A percentile compares a stretch with the other conserved stretches of the same genome.
These are phyloP conservation scores for Tremella yokohamensis DNA, from an alignment of 768 basidiomycete genomes.

Conservation along the genomic window DNA sequence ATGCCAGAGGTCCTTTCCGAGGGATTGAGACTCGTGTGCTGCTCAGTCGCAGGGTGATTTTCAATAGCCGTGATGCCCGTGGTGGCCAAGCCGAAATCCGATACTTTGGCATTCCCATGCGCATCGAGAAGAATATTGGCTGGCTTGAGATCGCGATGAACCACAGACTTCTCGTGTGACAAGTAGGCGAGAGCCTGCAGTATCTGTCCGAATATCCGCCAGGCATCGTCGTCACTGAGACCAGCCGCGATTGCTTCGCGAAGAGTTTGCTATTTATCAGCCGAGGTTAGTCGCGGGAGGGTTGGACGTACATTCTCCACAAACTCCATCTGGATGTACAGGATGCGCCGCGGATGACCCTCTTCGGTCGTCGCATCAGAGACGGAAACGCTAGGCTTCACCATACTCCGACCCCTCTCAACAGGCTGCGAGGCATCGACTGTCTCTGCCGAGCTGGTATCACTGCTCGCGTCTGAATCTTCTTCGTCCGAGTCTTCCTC, in stretches of 20 bases:
- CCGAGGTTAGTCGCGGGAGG: background rate
- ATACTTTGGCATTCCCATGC: slow-evolving; percentile 58
- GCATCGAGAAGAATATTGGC: slow-evolving; percentile 72
- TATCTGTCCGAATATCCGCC: slow-evolving; percentile 85
- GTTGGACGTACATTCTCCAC: slow-evolving; percentile 41
- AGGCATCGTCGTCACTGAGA: slow-evolving; percentile 76
- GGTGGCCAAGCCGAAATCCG: slow-evolving; percentile 75
- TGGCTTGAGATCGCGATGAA: slow-evolving; percentile 75
- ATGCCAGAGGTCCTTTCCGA: slow-evolving; percentile 56
- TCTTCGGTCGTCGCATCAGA: slow-evolving; percentile 35
- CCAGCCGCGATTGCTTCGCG: slow-evolving; percentile 71
- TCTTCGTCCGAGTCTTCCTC: slow-evolving; percentile 55
- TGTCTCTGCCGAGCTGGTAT: background rate
- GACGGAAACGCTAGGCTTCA: slow-evolving; percentile 24
- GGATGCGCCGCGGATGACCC: slow-evolving; percentile 54
- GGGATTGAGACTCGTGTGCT: slow-evolving; percentile 12
- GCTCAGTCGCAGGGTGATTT: slow-evolving; percentile 6
- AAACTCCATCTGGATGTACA: slow-evolving; percentile 88
- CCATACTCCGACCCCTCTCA: slow-evolving; percentile 6
- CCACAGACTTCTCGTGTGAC: slow-evolving; percentile 75
- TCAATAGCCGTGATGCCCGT: slow-evolving; percentile 35
- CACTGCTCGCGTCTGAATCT: slow-evolving; percentile 28
- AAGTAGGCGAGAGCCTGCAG: slow-evolving; percentile 86
- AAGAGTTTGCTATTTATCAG: slow-evolving; percentile 65
- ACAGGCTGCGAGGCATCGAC: background rate